Conservation (phyloP, 164 flowering plant genomes). For the Vitis vinifera region DNA sequence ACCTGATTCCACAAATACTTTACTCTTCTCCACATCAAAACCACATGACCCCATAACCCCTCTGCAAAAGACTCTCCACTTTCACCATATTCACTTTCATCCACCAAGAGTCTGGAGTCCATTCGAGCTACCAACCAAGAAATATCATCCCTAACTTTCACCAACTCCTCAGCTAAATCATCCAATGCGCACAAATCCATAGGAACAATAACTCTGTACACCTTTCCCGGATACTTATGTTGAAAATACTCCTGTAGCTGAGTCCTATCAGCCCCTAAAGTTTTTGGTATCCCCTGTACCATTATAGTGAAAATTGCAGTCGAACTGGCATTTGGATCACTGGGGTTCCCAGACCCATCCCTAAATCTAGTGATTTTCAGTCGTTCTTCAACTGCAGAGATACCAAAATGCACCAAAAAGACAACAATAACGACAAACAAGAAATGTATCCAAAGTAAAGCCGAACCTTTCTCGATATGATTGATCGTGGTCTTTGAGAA, state of each 20-base stretch:
- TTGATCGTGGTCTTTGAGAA: conserved; percentile 85
- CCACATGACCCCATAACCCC: conserved; percentile 30
- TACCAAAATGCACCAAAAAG: conserved; percentile 70
- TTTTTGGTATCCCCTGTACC: conserved; percentile 87
- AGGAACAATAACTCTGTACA: conserved; percentile 78
- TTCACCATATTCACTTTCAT: conserved; percentile 34
- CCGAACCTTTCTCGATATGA: conserved; percentile 76
- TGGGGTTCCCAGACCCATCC: conserved; percentile 79
- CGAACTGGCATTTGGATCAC: conserved; percentile 56
- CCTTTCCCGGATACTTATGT: conserved; percentile 88
- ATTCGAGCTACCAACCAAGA: conserved; percentile 77
- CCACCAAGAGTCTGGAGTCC: conserved; percentile 50
- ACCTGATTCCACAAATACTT: conserved; percentile 43
- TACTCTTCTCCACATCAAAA: conserved; percentile 36
- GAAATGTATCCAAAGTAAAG: conserved; percentile 83
- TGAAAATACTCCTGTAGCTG: conserved; percentile 79
- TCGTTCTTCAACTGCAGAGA: conserved; percentile 55
- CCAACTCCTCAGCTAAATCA: conserved; percentile 69
- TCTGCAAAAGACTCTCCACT: conserved; percentile 23
- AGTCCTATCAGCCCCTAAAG: conserved; percentile 52
- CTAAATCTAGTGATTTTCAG: conserved; percentile 80
- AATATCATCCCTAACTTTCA: conserved; percentile 75
- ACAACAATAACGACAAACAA: conserved; percentile 68
- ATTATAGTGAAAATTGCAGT: conserved; percentile 82
- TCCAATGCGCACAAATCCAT: conserved; percentile 94